Evolutionary conservation across 257 asterid genomes (phyloP), one percentile per base, ranked within the genome.

Genomic region (Forsythia suspensa): DNA sequence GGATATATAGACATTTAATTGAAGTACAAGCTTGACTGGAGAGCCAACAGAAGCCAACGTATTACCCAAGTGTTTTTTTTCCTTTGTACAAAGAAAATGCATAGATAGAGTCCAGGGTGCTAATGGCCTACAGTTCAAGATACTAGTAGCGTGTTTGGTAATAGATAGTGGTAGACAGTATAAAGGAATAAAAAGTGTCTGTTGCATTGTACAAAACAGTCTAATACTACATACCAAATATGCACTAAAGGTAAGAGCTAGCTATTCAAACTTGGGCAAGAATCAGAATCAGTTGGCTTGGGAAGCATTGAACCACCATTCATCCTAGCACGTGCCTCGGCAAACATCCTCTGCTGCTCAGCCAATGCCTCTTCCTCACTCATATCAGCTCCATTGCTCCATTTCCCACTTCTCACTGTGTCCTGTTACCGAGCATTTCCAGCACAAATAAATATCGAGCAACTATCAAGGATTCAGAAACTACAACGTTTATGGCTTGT

Each of bases 331-430:
- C 98, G 95, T 5, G 98, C 99, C 79, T 95, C 99, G 1, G 98
- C 99, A 82, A 95, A 95, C 99, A 95, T 95, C 80, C 98, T 87
- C 88, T 95, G 97, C 87, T 95, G 99, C 90, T 93, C 98, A 0
- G 92, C 91, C 71, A 81, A 57, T 74, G 98, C 98, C 83, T 95
- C 97, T 85, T 91, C 99, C 84, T 95, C 99, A 3, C 94, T 91
- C 99, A 95, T 93, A 79, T 89, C 99, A 24, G 98, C 94, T 43
- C 79, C 96, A 11, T 86, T 93, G 81, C 88, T 91, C 90, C 90
- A 89, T 83, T 91, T 95, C 68, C 94, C 97, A 38, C 82, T 85
- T 77, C 92, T 88, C 72, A 86, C 81, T 6, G 96, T 87, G 85
- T 95, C 99, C 98, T 93, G 91, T 48, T 7, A 41, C 74, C 16